Conservation (phyloP, 371 early-diverging fungal species). For the Nematocida sp. region DNA sequence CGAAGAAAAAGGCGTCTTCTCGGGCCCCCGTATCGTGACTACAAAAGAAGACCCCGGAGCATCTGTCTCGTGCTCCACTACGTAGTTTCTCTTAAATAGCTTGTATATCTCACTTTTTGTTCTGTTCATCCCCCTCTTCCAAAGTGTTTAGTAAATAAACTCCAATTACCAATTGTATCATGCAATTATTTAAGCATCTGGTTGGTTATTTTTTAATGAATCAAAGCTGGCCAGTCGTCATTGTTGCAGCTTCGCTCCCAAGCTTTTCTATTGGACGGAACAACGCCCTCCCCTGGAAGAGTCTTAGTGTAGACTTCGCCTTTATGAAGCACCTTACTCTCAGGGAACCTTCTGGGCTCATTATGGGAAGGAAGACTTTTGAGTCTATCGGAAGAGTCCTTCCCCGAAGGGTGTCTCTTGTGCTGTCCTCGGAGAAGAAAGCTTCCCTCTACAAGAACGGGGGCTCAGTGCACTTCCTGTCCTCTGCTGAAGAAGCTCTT, state of each 20-base stretch:
- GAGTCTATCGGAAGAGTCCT: conserved; percentile 49
- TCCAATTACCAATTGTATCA: conserved; percentile 1
- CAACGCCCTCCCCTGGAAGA: conserved; percentile 33
- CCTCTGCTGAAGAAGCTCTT: conserved; percentile 12
- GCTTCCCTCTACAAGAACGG: not conserved
- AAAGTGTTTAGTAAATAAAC: conserved; percentile 52
- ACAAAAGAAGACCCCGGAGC: conserved; percentile 49
- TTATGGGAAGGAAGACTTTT: conserved; percentile 51
- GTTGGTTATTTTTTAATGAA: conserved; percentile 30
- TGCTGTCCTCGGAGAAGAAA: conserved; percentile 13
- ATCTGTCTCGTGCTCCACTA: conserved; percentile 45
- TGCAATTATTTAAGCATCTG: not conserved
- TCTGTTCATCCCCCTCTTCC: conserved; percentile 46
- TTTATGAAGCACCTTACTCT: conserved; percentile 43
- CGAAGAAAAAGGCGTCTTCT: conserved; percentile 74
- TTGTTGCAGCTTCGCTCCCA: conserved; percentile 6
- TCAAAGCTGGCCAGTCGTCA: not conserved
- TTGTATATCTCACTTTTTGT: conserved; percentile 56
- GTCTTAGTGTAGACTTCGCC: conserved; percentile 11
- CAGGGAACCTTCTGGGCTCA: conserved; percentile 14
- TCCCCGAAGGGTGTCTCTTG: conserved; percentile 31
- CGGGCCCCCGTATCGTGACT: conserved; percentile 61
- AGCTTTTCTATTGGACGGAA: conserved; percentile 20
- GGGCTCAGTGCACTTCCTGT: not conserved
- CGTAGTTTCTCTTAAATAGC: conserved; percentile 55